Conservation (phyloP, 129 eudicot species). For the Heracleum sosnowskyi region DNA sequence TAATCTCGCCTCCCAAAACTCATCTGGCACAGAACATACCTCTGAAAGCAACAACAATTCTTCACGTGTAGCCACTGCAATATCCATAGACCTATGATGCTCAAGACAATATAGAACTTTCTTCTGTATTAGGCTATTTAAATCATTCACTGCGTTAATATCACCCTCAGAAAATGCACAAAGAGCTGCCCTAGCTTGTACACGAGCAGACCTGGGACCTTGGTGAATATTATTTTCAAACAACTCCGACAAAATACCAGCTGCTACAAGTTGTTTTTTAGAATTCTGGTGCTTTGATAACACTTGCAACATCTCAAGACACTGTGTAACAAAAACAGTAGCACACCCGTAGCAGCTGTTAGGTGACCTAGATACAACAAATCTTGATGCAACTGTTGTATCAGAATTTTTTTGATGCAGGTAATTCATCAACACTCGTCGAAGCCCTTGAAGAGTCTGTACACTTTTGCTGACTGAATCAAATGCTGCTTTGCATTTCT, state of each 20-base stretch:
- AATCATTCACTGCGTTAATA: constrained; percentile 64
- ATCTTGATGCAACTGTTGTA: constrained; percentile 60
- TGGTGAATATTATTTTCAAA: constrained; percentile 97
- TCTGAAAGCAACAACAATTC: constrained; percentile 90
- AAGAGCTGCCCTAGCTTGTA: constrained; percentile 91
- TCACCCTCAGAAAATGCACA: constrained; percentile 97
- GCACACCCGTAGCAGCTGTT: constrained; percentile 99
- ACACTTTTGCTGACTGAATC: constrained; percentile 99
- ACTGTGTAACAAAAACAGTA: constrained; percentile 81
- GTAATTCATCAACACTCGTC: constrained; percentile 90
- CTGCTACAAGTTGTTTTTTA: constrained; percentile 77
- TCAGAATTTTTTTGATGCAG: constrained; percentile 81
- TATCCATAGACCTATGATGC: constrained; percentile 98
- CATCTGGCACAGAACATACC: constrained; percentile 88
- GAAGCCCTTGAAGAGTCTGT: constrained; percentile 99
- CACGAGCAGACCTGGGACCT: constrained; percentile 95
- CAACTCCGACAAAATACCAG: constrained; percentile 86
- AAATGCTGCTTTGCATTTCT: constrained; percentile 99
- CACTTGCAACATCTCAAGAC: constrained; percentile 90
- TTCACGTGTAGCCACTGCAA: constrained; percentile 90
- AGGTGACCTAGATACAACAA: constrained; percentile 77
- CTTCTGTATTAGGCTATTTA: constrained; percentile 78
- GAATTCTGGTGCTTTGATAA: constrained; percentile 79
- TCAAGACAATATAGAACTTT: constrained; percentile 93
- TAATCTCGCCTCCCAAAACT: constrained; percentile 94